Conservation (phyloP, 1,284 basidiomycete species). For the Pyrrhoderma lamaoense region DNA sequence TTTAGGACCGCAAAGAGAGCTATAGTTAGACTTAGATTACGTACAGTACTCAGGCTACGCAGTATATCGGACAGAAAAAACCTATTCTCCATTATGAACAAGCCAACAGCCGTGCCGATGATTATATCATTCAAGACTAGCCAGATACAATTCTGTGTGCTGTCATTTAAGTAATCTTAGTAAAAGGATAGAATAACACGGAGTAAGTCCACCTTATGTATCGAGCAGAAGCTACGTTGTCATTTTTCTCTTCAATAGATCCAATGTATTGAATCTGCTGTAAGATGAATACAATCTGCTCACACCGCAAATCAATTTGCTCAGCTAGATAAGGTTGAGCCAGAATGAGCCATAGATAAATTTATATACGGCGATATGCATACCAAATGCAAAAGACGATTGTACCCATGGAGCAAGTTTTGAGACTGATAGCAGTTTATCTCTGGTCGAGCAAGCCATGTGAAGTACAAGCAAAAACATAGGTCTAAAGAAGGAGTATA, state of each 20-base stretch:
- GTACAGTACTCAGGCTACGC: conserved; percentile 36
- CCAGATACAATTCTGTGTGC: conserved; percentile 91
- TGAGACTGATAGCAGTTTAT: neutral
- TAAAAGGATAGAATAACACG: conserved; percentile 9
- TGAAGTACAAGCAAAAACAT: too few species aligned
- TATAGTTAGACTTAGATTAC: conserved; percentile 11
- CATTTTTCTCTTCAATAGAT: conserved; percentile 15
- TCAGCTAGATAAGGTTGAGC: conserved; percentile 21
- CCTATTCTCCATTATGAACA: conserved; percentile 60
- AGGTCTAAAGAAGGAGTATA: too few species aligned
- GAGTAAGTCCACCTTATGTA: conserved; percentile 28
- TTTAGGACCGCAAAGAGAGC: neutral
- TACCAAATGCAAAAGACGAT: neutral
- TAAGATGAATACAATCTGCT: conserved; percentile 31
- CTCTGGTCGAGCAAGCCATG: neutral
- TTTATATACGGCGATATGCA: neutral
- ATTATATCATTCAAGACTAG: conserved; percentile 86
- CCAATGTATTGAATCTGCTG: conserved; percentile 23
- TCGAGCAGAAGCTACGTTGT: conserved; percentile 23
- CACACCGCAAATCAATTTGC: conserved; percentile 30
- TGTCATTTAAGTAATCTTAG: conserved; percentile 26
- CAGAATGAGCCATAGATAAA: neutral
- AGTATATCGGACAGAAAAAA: conserved; percentile 34
- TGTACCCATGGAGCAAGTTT: neutral
- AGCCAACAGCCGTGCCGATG: conserved; percentile 65